Percentiles rank a stretch among this genome's conserved stretches.
These are phyloP conservation scores for Xerophyta viscosa DNA, from an alignment of 106 monocot species.

Conservation along the genomic window DNA sequence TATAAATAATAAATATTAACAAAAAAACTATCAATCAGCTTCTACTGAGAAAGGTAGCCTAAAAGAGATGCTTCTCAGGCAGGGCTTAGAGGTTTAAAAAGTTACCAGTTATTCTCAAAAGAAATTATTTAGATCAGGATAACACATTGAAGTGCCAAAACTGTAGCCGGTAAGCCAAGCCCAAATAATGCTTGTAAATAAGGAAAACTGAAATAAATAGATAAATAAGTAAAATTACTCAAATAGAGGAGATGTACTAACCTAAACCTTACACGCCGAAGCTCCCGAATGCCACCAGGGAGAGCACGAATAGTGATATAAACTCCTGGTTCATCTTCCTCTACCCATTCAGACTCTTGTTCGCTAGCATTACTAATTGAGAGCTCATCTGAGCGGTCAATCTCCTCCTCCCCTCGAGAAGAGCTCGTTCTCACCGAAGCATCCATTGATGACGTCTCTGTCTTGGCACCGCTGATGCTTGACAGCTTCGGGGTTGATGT, in stretches of 20 bases:
- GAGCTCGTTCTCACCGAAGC: constrained; percentile 62
- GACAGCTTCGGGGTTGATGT: constrained; percentile 76
- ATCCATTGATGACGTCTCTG: constrained; percentile 68
- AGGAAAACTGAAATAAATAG: too few species aligned
- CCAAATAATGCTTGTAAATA: too few species aligned
- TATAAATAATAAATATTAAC: too few species aligned
- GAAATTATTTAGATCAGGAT: too few species aligned
- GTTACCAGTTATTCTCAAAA: too few species aligned
- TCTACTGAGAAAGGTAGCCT: too few species aligned
- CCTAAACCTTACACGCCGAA: constrained; percentile 95
- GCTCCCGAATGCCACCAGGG: constrained; percentile 71
- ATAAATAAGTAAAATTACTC: too few species aligned
- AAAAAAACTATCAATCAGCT: too few species aligned
- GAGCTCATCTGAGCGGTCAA: constrained; percentile 55
- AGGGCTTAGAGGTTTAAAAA: too few species aligned
- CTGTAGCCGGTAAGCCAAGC: too few species aligned
- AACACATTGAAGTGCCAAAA: too few species aligned
- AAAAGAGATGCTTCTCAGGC: too few species aligned
- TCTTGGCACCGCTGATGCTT: constrained; percentile 79
- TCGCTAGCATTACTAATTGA: constrained; percentile 88
- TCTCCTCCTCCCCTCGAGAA: constrained; percentile 38
- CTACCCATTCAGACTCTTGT: constrained; percentile 92
- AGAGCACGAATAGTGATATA: constrained; percentile 85
- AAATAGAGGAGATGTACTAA: constrained; percentile 6
- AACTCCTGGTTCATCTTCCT: constrained; percentile 96